Base-by-base conservation (phyloP, 805 yeast species). In the Metschnikowia henanensis region DNA sequence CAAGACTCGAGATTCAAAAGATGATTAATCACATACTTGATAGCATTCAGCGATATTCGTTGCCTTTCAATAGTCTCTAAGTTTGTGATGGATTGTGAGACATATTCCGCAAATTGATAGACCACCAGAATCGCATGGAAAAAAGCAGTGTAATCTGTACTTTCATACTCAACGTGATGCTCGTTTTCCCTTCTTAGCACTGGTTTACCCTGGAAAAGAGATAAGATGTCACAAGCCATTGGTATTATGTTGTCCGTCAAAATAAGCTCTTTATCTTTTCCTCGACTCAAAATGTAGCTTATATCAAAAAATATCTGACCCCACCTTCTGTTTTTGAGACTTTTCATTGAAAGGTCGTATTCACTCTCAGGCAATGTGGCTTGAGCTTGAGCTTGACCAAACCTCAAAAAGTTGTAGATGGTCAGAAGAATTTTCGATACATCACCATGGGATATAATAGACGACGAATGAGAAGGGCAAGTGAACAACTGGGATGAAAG, bases 141-240 rank as follows among this genome's bases (percentile, higher is more conserved):
- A 55, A 75, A 84, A 2, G 81, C 76, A 1, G 84, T 77, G 72
- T 91, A 94, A 39, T 87, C 92, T 25, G 87, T 87, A 35, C 82
- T 83, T 59, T 92, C 99, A 60, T 86, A 94, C 59, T 91, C 97
- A 8, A 92, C 90, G 61, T 92, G 99, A 46, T 80, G 83, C 5
- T 76, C 72, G 4, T 81, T 79, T 57, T 89, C 96, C 46, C 98
- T 73, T 48, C 73, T 77, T 55, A 88, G 66, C 0, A 86, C 82
- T 1, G 94, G 87, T 35, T 81, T 74, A 3, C 96, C 91, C 61
- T 89, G 94, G 55, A 89, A 86, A 25, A 88, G 64, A 1, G 79
- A 66, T 23, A 87, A 54, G 8, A 88, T 72, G 50, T 85, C 88
- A 34, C 87, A 76, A 1, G 84, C 72, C 66, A 82, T 83, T 2